A percentile compares a stretch with the other conserved stretches of the same genome.
phyloP scores from a whole-genome alignment of 768 basidiomycete genomes.

The Termitomyces sp. region DNA sequence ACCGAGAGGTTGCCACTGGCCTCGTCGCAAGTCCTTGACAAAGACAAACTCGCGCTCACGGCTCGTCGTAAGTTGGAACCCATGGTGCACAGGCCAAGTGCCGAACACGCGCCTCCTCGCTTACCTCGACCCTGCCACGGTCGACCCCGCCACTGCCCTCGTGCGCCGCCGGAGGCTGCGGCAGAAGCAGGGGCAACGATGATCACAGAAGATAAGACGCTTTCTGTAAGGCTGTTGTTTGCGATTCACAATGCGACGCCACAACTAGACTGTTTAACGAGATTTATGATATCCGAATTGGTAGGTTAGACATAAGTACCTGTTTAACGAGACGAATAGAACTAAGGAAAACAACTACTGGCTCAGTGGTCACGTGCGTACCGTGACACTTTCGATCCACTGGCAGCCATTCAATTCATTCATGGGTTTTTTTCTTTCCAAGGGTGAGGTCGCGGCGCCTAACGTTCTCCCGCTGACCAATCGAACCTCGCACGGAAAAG shows the following conservation, averaged over 20 bases:
- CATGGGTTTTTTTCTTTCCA: neutral
- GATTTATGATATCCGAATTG: too few species aligned
- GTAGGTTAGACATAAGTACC: too few species aligned
- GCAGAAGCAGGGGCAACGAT: too few species aligned
- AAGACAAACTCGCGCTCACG: slow-evolving; percentile 8
- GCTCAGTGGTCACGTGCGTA: too few species aligned
- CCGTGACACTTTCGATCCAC: too few species aligned
- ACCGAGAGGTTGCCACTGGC: slow-evolving; percentile 43
- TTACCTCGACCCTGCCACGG: slow-evolving; percentile 32
- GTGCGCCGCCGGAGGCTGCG: neutral
- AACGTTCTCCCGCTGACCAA: slow-evolving; percentile 46
- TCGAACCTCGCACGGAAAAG: neutral
- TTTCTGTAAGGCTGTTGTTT: too few species aligned
- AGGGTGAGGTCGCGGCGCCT: slow-evolving; percentile 47
- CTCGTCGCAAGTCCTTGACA: slow-evolving; percentile 30
- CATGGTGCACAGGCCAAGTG: slow-evolving; percentile 54
- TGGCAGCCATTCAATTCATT: too few species aligned
- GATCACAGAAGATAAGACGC: slow-evolving; percentile 11
- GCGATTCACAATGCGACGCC: too few species aligned
- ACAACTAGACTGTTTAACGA: too few species aligned
- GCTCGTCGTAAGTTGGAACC: slow-evolving; percentile 41
- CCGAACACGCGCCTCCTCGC: slow-evolving; percentile 48
- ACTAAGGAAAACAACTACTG: too few species aligned
- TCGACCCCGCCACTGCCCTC: slow-evolving; percentile 32
- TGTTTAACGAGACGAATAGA: too few species aligned